phyloP scores from a whole-genome alignment of 148 eudicot species.

The Polygonum maritimum region DNA sequence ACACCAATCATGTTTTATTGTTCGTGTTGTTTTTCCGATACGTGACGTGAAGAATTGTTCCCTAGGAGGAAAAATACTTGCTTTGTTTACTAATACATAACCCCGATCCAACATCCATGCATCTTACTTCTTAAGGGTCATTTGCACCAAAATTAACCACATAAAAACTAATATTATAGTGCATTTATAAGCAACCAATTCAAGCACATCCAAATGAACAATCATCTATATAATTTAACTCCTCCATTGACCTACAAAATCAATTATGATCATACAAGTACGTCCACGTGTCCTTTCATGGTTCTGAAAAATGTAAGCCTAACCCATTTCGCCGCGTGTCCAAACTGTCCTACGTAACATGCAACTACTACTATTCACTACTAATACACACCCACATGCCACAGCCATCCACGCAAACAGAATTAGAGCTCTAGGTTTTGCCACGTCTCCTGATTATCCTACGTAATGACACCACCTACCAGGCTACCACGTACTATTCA shows the following conservation, averaged over 20 bases:
- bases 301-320: background rate
- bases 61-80: too few relatives aligned
- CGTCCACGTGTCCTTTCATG: background rate
- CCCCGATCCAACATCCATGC: too few relatives aligned
- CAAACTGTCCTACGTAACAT: background rate
- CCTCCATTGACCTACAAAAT: background rate
- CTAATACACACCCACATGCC: background rate
- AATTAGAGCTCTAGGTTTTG: background rate
- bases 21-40: too few relatives aligned
- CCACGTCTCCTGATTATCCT: background rate
- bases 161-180: too few relatives aligned
- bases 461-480: background rate
- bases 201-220: background rate
- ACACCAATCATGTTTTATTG: too few relatives aligned
- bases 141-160: too few relatives aligned
- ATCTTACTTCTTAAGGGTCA: too few relatives aligned
- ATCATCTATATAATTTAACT: background rate
- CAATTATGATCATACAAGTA: background rate
- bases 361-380: background rate
- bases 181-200: background rate
- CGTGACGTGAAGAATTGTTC: too few relatives aligned
- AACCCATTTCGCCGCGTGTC: background rate
- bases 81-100: too few relatives aligned
- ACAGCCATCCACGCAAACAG: background rate
- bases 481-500: background rate